A percentile compares a stretch with the other conserved stretches of the same genome.
Conservation (phyloP, 2,329 filamentous ascomycete genomes). For the Lecanicillium sp. region DNA sequence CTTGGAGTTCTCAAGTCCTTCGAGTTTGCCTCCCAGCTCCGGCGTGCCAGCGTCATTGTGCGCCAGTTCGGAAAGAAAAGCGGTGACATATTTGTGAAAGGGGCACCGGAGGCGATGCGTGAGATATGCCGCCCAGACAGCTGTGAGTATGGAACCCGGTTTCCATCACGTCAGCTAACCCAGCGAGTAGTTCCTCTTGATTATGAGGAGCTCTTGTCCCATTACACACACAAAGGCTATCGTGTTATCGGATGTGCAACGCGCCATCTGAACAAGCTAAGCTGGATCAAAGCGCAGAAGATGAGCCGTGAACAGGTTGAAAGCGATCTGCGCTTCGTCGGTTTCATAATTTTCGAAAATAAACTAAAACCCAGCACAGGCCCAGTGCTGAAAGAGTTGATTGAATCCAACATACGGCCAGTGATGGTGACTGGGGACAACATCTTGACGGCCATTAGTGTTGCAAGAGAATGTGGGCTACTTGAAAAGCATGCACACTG, state of each 20-base stretch:
- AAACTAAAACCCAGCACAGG: constrained; percentile 88
- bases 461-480: constrained; percentile 82
- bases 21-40: constrained; percentile 89
- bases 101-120: constrained; percentile 92
- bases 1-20: constrained; percentile 87
- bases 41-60: constrained; percentile 88
- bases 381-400: constrained; percentile 73
- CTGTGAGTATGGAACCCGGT: constrained; percentile 46
- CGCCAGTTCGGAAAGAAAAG: constrained; percentile 79
- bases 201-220: constrained; percentile 81
- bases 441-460: constrained; percentile 92
- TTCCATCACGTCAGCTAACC: neutral
- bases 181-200: constrained; percentile 61
- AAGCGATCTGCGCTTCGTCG: constrained; percentile 75
- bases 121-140: constrained; percentile 82
- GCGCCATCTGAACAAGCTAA: constrained; percentile 79
- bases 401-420: constrained; percentile 74
- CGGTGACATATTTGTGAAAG: constrained; percentile 89
- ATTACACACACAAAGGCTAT: constrained; percentile 94
- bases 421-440: constrained; percentile 99
- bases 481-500: constrained; percentile 78
- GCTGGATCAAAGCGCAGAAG: constrained; percentile 91
- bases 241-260: constrained; percentile 94
- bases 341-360: constrained; percentile 98
- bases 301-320: constrained; percentile 85